Evolutionary conservation across 768 basidiomycete genomes (phyloP), one percentile per base, ranked within the genome.

Genomic region (Naematelia encephala): DNA sequence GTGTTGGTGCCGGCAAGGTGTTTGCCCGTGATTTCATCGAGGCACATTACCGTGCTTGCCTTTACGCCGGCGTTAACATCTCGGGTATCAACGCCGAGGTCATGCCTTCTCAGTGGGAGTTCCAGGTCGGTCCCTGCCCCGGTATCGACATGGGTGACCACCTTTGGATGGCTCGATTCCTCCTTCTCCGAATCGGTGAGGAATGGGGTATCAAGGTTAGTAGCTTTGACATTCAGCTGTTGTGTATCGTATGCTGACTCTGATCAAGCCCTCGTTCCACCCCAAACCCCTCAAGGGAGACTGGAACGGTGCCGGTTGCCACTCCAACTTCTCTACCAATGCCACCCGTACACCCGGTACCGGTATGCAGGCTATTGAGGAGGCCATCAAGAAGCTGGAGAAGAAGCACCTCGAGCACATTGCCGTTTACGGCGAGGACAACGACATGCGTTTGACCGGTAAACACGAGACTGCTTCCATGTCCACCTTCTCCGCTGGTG

Each of bases 41-140:
- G 81, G 96, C 96, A 34, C 96, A 99, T 82, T 98, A 98, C 82
- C 71, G 76, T 43, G 75, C 75, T 43, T 96, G 93, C 78, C 85
- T 94, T 54, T 93, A 94, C 77, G 80, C 92, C 56, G 93, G 92
- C 67, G 84, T 99, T 80, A 92, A 91, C 82, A 98, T 98, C 81
- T 91, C 90, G 67, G 96, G 96, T 76, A 97, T 99, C 82, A 99
- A 98, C 78, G 94, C 94, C 61, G 96, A 98, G 80, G 94, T 98
- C 62, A 98, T 98, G 94, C 94, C 96, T 14, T 87, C 93, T 56
- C 96, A 99, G 79, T 99, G 96, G 96, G 96, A 99, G 81, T 99
- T 94, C 88, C 96, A 99, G 80, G 91, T 99, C 68, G 94, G 96
- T 54, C 96, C 96, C 27, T 98, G 94, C 72, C 88, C 90, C 77